These are phyloP conservation scores for Fagopyrum homotropicum DNA, from an alignment of 148 eudicot genomes.

Conservation along the genomic window DNA sequence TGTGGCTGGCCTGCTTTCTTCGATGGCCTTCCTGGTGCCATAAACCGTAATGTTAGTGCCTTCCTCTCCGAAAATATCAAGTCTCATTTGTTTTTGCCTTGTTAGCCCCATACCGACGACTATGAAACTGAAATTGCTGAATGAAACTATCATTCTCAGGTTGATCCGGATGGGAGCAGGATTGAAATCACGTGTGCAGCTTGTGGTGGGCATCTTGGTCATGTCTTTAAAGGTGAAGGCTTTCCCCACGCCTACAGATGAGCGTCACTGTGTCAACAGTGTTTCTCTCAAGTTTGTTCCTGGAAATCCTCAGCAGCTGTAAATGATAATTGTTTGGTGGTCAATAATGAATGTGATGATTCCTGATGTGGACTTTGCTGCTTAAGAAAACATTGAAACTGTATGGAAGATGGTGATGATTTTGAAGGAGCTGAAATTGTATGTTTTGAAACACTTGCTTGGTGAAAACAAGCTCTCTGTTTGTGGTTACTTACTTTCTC, in stretches of 20 bases:
- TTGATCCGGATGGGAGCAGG: conserved; percentile 87
- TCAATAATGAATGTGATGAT: too few species aligned
- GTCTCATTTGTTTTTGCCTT: neutral
- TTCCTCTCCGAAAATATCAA: neutral
- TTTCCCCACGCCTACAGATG: conserved; percentile 76
- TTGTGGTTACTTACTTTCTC: neutral
- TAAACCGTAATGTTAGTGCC: conserved; percentile 20
- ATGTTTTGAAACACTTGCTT: too few species aligned
- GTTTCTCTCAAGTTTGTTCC: conserved; percentile 63
- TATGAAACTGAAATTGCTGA: neutral
- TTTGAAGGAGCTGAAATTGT: too few species aligned
- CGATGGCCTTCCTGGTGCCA: conserved; percentile 85
- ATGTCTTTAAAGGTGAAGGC: conserved; percentile 96
- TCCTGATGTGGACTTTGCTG: too few species aligned
- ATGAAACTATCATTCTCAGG: conserved; percentile 27
- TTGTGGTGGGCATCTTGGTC: conserved; percentile 95
- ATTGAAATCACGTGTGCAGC: conserved; percentile 85
- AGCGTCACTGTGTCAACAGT: conserved; percentile 91
- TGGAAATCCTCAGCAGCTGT: conserved; percentile 18
- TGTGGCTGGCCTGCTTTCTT: conserved; percentile 97
- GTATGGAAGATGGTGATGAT: too few species aligned
- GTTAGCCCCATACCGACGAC: neutral
- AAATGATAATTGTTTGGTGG: too few species aligned
- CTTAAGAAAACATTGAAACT: too few species aligned
- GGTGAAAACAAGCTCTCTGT: too few species aligned